Conservation (phyloP, 305 asterid genomes). For the Petunia hybrid region DNA sequence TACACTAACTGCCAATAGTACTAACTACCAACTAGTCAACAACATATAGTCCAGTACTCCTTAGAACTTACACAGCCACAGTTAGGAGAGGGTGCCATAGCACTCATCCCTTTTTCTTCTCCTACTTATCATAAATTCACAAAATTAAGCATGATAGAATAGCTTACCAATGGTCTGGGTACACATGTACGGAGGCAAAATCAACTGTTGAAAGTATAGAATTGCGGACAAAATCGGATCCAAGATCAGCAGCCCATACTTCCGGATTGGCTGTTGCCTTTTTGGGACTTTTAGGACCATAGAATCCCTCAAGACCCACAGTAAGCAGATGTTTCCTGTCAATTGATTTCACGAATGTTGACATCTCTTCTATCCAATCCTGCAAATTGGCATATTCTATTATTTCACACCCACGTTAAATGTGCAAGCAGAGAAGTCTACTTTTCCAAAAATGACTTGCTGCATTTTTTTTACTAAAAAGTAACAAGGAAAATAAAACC, state of each 20-base stretch:
- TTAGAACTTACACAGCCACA: no score
- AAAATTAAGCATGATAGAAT: constrained; percentile 20
- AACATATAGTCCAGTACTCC: no score
- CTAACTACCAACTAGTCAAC: no score
- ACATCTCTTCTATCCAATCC: constrained; percentile 99
- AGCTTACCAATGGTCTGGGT: constrained; percentile 97
- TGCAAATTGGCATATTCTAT: constrained; percentile 48
- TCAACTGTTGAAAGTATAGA: constrained; percentile 81
- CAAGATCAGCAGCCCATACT: constrained; percentile 91
- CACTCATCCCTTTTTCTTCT: neutral
- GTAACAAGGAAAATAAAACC: neutral
- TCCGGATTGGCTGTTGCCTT: constrained; percentile 84
- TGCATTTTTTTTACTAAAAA: neutral
- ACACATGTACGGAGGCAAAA: constrained; percentile 94
- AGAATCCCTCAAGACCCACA: constrained; percentile 97
- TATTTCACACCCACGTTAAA: neutral
- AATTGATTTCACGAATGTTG: constrained; percentile 76
- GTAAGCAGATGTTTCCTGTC: constrained; percentile 90
- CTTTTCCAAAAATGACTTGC: neutral
- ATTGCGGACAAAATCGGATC: constrained; percentile 93
- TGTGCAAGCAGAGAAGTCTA: neutral
- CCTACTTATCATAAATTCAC: neutral
- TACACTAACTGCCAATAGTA: no score
- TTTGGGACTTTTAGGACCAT: constrained; percentile 88
- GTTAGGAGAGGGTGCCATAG: no score